Evolutionary conservation across 1,284 basidiomycete genomes (phyloP), one percentile per base, ranked within the genome.

Genomic region (Fomitopsis palustris): DNA sequence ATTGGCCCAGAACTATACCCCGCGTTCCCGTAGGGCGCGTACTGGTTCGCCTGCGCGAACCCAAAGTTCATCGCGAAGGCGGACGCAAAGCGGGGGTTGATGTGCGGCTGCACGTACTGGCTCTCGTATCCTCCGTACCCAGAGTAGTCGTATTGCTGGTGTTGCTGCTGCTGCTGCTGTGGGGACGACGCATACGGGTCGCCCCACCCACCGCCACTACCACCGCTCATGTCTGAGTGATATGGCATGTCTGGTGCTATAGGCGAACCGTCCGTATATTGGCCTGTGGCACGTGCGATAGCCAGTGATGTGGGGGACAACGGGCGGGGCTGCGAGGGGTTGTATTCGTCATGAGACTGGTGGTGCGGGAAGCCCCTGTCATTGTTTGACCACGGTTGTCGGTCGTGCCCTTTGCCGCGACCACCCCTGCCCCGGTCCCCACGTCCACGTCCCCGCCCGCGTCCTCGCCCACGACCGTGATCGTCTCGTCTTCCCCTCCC

Each of bases 1-100:
- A 37, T 37, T 9, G 35, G 35, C 1, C 37, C 57, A n/a, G 57
- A 52, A 35, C 42, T 33, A 17, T 63, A 61, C 12, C 63, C 63
- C 33, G 53, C 49, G 23, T 31, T 38, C 8, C 27, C 55, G 53
- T 64, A 65, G 9, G 63, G 54, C 3, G 39, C 53, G 21, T 61
- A 60, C 47, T 64, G 64, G 19, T 52, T 60, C 42, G 55, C 61
- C 39, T 65, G 63, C 47, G 54, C 39, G 27, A 60, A 65, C 16
- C 61, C 67, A 23, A 74, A 60, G 60, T 77, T 75, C 55, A 84
- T 69, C 25, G 81, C 85, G 64, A 87, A 83, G 35, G 74, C 72
- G 51, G 81, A 80, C 27, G 78, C 78, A 71, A 92, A 92, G 14
- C 85, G 80, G 14, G 90, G 90, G 69, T 92, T 91, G 64, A 91